Base-by-base conservation (phyloP, 257 asterid species). In the Eucommia ulmoides region DNA sequence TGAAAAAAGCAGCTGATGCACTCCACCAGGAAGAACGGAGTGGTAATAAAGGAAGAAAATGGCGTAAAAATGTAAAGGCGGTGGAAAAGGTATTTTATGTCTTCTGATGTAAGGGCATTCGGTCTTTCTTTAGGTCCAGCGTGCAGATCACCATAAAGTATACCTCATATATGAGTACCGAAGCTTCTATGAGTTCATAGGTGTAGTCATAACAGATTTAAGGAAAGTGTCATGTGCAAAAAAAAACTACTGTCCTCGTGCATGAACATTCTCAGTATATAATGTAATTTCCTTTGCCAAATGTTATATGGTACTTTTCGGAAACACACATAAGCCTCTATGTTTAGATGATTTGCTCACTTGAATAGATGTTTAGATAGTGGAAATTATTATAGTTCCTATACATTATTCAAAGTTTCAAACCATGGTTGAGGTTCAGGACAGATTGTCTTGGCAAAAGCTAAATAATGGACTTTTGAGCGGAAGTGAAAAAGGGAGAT, bases 1-100 rank as follows among this genome's bases (percentile, higher is more conserved):
- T 91, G 55, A 91, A 83, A 65, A 91, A 75, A 67, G 78, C 96
- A 35, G 95, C 96, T 51, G 96, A 86, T 75, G 80, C 81, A 48
- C 96, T 91, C 72, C 99, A 79, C 61, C 99, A 91, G 62, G 99
- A 91, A 75, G 99, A 91, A 76, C 77, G 89, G 70, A 70, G 79
- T 66, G 95, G 95, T 15, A 65, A 59, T 20, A 91, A 91, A 75
- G 99, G 99, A 61, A 79, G 97, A 65, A 91, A 86, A 73, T 91
- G 99, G 99, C 97, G 95, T 48, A 91, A 91, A 74, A 91, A 91
- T 72, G 96, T 91, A 60, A 91, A 91, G 82, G 66, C 79, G 38
- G 89, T 91, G 38, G 94, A 86, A 63, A 91, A 91, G 95, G 99
- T 83, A 23, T 33, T 52, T 52, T 17, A 29, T 42, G n/a, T n/a